Conservation (phyloP, 179 eudicot species). For the Spergularia azorica region DNA sequence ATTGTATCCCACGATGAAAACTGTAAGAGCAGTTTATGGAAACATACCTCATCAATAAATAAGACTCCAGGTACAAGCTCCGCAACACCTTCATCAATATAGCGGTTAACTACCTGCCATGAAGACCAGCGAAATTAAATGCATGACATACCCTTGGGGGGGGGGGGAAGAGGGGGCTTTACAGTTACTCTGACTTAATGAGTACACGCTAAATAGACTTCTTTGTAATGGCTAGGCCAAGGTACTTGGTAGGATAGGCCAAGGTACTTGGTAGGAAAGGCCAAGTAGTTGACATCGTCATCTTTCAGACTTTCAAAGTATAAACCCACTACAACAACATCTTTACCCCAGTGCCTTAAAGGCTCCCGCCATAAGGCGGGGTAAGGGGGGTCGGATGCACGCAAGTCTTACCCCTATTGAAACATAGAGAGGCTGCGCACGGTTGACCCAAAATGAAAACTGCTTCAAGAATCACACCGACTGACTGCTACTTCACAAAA, state of each 20-base stretch:
- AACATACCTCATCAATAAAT: conserved; percentile 85
- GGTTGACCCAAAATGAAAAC: too few relatives aligned
- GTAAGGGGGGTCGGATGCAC: too few relatives aligned
- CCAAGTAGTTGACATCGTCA: background rate
- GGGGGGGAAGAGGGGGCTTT: background rate
- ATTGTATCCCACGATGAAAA: background rate
- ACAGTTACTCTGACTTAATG: background rate
- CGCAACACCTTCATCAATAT: conserved; percentile 92
- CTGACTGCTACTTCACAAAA: too few relatives aligned
- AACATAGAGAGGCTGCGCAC: too few relatives aligned
- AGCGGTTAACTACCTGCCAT: conserved; percentile 71
- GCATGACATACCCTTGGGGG: background rate
- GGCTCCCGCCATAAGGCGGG: too few relatives aligned
- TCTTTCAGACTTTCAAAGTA: background rate
- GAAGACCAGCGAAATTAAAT: background rate
- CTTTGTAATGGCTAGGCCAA: background rate
- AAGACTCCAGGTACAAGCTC: conserved; percentile 98
- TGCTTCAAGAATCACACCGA: too few relatives aligned
- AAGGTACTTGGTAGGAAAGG: background rate
- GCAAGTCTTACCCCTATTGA: too few relatives aligned
- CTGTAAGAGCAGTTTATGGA: conserved; percentile 1
- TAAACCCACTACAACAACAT: too few relatives aligned
- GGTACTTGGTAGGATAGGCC: too few relatives aligned
- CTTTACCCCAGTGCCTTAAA: too few relatives aligned
- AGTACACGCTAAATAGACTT: too few relatives aligned